Base-by-base conservation (phyloP, 441 rosid species). In the Populus hybrid region DNA sequence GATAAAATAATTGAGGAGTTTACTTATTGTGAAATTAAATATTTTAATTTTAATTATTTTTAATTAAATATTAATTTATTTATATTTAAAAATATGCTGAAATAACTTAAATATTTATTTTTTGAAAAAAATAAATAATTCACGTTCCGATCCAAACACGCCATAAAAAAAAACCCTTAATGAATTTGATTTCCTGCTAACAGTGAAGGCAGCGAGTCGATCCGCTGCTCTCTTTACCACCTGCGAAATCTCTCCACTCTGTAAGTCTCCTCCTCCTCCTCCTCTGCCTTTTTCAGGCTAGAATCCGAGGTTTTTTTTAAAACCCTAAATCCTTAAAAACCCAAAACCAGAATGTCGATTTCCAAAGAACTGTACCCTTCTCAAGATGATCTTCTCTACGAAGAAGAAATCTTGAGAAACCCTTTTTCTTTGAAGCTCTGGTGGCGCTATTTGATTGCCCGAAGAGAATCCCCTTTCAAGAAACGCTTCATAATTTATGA, bases 361-460 rank as follows among this genome's bases (percentile, higher is more conserved):
- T 82, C 97, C 16, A 86, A 82, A 78, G 98, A 92, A 72, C 86
- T 95, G 0, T 95, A 91, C 83, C 97, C 97, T 0, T 92, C 97
- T 18, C 84, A 89, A 40, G 97, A 91, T 19, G 97, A 95, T 72
- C 94, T 94, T n/a, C 76, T 85, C 5, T 94, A 89, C 66, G 97
- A 95, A 75, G 98, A 95, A 59, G 98, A 95, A 88, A 83, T 94
- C 4, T 66, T 95, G 61, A 85, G 99, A 3, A 94, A 94, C 72
- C 95, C 97, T 0, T 92, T 92, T 67, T 88, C 93, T 80, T 83
- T 93, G 11, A 92, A 92, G 84, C 91, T 92, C 0, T 94, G 99
- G 99, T 94, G 99, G 99, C 90, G 99, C 4, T 95, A 94, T 78
- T 57, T 95, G 32, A 85, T 89, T 6, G 97, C 98, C 0, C 87